These are phyloP conservation scores for Colletotrichum tabaci DNA, from an alignment of 2,329 filamentous ascomycete genomes.

Conservation along the genomic window DNA sequence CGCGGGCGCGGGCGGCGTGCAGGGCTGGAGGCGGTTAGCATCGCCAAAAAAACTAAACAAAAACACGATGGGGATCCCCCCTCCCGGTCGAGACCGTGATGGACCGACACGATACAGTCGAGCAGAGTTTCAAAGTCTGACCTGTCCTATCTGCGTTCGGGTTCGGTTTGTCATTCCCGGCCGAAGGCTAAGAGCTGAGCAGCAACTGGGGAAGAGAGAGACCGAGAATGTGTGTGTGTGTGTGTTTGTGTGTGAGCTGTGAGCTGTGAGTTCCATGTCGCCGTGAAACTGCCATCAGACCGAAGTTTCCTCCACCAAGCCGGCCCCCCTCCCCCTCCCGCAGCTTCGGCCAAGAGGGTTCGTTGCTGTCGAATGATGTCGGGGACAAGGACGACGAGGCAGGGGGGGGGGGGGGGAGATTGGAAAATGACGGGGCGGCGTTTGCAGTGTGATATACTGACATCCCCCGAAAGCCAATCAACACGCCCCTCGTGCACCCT, in stretches of 20 bases:
- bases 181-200: neutral
- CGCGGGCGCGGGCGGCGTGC: neutral
- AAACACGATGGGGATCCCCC: neutral
- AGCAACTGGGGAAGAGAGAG: conserved; percentile 9
- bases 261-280: conserved; percentile 28
- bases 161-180: too few relatives aligned
- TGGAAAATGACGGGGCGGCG: neutral
- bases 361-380: conserved; percentile 41
- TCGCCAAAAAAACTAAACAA: neutral
- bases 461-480: conserved; percentile 29
- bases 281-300: conserved; percentile 43
- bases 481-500: neutral
- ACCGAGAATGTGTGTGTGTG: neutral
- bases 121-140: conserved; percentile 9
- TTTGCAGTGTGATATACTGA: conserved; percentile 35
- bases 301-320: conserved; percentile 21
- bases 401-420: conserved; percentile 9
- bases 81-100: neutral
- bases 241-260: too few relatives aligned
- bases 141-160: conserved; percentile 10
- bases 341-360: conserved; percentile 42
- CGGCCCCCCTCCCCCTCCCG: neutral
- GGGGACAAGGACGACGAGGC: conserved; percentile 35
- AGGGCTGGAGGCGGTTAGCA: conserved; percentile 9
- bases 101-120: conserved; percentile 1